Conservation (phyloP, 208 protist genomes). For the Histomonas meleagridis region DNA sequence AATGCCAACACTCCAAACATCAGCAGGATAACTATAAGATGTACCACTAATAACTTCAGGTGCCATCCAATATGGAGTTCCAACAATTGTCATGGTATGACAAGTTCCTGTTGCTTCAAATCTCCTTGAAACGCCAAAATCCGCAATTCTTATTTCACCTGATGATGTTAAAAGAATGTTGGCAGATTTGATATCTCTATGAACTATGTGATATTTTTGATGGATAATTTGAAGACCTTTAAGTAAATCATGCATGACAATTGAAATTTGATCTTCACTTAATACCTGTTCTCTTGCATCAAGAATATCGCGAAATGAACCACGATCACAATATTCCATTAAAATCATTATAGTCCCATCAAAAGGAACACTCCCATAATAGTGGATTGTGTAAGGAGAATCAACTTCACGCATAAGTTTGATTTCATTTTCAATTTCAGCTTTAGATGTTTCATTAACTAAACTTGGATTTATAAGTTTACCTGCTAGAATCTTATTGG, state of each 20-base stretch:
- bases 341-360: neutral
- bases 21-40: neutral
- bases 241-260: constrained; percentile 18
- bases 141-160: constrained; percentile 47
- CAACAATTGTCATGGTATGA: neutral
- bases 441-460: neutral
- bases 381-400: neutral
- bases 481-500: neutral
- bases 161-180: constrained; percentile 40
- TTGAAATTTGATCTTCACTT: constrained; percentile 1
- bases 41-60: neutral
- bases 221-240: neutral
- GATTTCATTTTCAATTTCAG: constrained; percentile 2
- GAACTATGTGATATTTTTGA: constrained; percentile 55
- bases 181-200: constrained; percentile 72
- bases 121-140: constrained; percentile 44
- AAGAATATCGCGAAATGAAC: neutral
- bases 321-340: neutral
- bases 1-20: neutral
- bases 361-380: neutral
- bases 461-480: neutral
- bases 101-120: neutral
- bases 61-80: constrained; percentile 29
- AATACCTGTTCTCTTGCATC: neutral
- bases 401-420: neutral